phyloP scores from a whole-genome alignment of 441 rosid genomes.

The Metrosideros polymorpha region DNA sequence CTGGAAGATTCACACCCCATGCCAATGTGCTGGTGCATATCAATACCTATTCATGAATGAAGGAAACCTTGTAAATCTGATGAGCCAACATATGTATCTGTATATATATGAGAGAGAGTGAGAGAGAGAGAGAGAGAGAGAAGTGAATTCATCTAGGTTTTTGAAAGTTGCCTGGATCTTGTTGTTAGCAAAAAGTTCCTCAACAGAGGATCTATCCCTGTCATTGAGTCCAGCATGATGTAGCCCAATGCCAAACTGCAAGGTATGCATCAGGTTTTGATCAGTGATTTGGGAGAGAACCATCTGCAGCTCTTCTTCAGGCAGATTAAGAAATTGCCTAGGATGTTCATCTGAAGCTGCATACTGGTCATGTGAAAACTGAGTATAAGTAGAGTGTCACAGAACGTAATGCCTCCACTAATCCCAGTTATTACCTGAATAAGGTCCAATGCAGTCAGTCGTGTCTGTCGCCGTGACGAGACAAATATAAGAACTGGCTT shows the following conservation, averaged over 20 bases:
- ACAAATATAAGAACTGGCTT: conserved; percentile 98
- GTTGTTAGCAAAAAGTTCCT: conserved; percentile 95
- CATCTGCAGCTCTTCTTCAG: conserved; percentile 95
- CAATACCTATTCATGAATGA: conserved; percentile 46
- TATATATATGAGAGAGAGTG: neutral
- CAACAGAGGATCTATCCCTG: conserved; percentile 88
- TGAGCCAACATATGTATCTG: neutral
- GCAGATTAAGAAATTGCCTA: conserved; percentile 74
- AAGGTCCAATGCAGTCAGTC: conserved; percentile 97
- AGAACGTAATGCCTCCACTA: neutral
- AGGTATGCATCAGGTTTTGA: conserved; percentile 90
- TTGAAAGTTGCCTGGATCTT: conserved; percentile 74
- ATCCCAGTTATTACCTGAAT: conserved; percentile 61
- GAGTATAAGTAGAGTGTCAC: neutral
- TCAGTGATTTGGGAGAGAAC: conserved; percentile 92
- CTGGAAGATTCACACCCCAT: conserved; percentile 99
- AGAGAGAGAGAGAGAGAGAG: neutral
- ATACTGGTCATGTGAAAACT: conserved; percentile 40
- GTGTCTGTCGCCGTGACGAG: conserved; percentile 98
- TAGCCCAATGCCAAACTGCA: conserved; percentile 96
- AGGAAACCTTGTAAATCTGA: neutral
- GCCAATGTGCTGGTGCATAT: conserved; percentile 97
- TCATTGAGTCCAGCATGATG: conserved; percentile 99
- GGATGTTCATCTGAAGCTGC: conserved; percentile 97
- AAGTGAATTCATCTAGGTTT: neutral